These are phyloP conservation scores for Sophora flavescens DNA, from an alignment of 306 rosid genomes.

Conservation along the genomic window DNA sequence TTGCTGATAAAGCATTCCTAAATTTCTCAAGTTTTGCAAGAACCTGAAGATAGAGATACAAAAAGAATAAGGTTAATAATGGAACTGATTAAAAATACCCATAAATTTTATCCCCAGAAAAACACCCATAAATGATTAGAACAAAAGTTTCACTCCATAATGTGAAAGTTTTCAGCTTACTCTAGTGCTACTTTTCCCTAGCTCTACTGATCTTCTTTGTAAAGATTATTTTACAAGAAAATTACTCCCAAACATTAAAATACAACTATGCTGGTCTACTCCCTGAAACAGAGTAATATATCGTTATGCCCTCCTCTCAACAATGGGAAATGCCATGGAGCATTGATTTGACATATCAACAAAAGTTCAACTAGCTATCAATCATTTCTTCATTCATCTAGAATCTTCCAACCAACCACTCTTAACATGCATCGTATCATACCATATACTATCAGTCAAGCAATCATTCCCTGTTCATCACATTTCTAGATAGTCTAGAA, in stretches of 20 bases:
- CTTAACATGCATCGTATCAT: constrained; percentile 2
- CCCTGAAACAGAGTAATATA: not conserved
- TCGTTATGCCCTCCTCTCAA: not conserved
- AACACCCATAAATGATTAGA: constrained; percentile 6
- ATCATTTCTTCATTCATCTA: constrained; percentile 16
- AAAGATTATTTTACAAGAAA: not conserved
- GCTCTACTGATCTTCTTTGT: not conserved
- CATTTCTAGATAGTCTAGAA: constrained; percentile 8
- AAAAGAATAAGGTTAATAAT: constrained; percentile 8
- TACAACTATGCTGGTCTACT: not conserved
- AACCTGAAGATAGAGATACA: constrained; percentile 55
- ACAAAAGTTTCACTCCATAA: constrained; percentile 15
- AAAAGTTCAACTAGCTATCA: constrained; percentile 8
- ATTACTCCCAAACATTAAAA: constrained; percentile 26
- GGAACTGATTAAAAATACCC: constrained; percentile 25
- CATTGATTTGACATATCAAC: constrained; percentile 8
- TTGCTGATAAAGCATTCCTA: constrained; percentile 56
- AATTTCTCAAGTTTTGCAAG: constrained; percentile 85
- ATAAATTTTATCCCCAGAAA: not conserved
- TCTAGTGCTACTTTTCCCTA: constrained; percentile 5
- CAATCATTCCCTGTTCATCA: constrained; percentile 3
- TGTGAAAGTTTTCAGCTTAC: constrained; percentile 35
- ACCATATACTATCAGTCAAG: constrained; percentile 8
- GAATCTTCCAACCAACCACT: constrained; percentile 11
- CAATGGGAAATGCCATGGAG: constrained; percentile 8